Percentiles rank a stretch among this genome's conserved stretches.
Conservation (phyloP, 2,329 filamentous ascomycete genomes). For the Calycina herbarum region DNA sequence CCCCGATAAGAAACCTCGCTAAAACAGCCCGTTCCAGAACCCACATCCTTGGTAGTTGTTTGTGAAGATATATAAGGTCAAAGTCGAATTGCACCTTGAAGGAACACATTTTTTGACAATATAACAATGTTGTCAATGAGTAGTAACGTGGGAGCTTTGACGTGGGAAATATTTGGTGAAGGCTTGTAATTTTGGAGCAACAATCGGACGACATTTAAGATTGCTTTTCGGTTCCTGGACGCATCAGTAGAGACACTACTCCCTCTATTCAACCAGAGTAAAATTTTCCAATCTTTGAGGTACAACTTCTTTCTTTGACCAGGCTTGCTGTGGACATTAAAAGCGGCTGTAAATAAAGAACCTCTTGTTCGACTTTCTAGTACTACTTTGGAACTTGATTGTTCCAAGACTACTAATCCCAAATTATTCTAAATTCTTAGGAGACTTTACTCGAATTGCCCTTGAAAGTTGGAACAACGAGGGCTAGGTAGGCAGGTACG, state of each 20-base stretch:
- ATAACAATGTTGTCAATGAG: background rate
- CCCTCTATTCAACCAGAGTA: background rate
- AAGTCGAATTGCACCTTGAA: background rate
- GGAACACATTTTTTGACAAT: conserved; percentile 3
- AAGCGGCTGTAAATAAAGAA: too few relatives aligned
- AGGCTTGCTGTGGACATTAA: too few relatives aligned
- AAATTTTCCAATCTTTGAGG: too few relatives aligned
- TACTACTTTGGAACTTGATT: too few relatives aligned
- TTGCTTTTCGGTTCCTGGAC: background rate
- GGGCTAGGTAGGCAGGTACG: too few relatives aligned
- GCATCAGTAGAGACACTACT: background rate
- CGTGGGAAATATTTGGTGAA: background rate
- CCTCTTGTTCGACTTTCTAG: too few relatives aligned
- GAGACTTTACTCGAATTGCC: too few relatives aligned
- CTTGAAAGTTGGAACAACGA: too few relatives aligned
- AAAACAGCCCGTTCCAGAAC: background rate
- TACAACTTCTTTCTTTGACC: too few relatives aligned
- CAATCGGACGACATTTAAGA: background rate
- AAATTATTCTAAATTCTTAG: too few relatives aligned
- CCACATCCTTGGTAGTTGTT: background rate
- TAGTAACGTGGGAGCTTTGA: conserved; percentile 1
- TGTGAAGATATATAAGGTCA: background rate
- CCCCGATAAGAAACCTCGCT: conserved; percentile 1
- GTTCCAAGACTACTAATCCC: too few relatives aligned
- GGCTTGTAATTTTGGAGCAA: background rate